Percentiles rank a stretch among this genome's conserved stretches.
phyloP scores from a whole-genome alignment of 306 rosid genomes.

The Rosa chinensis region DNA sequence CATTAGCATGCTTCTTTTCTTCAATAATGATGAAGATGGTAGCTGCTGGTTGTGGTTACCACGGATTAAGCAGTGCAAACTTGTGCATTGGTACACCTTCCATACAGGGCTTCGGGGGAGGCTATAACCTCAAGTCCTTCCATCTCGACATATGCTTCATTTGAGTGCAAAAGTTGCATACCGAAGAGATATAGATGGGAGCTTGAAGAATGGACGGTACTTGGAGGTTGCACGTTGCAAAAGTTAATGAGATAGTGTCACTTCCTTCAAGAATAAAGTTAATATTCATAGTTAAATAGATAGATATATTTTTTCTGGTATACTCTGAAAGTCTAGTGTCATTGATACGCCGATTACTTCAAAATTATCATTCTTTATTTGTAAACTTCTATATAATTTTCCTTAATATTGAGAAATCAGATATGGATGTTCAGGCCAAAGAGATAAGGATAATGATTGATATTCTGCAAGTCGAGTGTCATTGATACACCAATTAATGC shows the following conservation, averaged over 20 bases:
- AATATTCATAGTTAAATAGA: conserved; percentile 7
- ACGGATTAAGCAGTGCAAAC: conserved; percentile 19
- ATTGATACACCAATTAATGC: no score
- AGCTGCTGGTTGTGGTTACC: conserved; percentile 19
- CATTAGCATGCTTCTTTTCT: background rate
- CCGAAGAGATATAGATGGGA: conserved; percentile 12
- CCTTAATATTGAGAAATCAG: no score
- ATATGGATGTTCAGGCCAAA: no score
- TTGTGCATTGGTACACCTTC: conserved; percentile 26
- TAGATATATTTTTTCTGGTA: background rate
- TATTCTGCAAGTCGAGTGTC: no score
- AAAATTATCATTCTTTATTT: background rate
- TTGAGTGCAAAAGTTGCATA: conserved; percentile 29
- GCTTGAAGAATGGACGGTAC: conserved; percentile 16
- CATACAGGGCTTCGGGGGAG: conserved; percentile 8
- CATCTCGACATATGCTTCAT: conserved; percentile 26
- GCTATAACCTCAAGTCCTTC: conserved; percentile 23
- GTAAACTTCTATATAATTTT: no score
- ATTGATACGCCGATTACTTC: background rate
- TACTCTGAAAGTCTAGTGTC: background rate
- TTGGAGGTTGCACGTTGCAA: conserved; percentile 28
- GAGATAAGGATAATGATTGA: no score
- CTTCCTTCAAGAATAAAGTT: conserved; percentile 22
- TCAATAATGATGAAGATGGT: conserved; percentile 33
- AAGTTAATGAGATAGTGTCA: conserved; percentile 25